A percentile compares a stretch with the other conserved stretches of the same genome.
Evolutionary conservation across 2,329 filamentous ascomycete genomes (phyloP).

Genomic region (Metarhizium sp.): DNA sequence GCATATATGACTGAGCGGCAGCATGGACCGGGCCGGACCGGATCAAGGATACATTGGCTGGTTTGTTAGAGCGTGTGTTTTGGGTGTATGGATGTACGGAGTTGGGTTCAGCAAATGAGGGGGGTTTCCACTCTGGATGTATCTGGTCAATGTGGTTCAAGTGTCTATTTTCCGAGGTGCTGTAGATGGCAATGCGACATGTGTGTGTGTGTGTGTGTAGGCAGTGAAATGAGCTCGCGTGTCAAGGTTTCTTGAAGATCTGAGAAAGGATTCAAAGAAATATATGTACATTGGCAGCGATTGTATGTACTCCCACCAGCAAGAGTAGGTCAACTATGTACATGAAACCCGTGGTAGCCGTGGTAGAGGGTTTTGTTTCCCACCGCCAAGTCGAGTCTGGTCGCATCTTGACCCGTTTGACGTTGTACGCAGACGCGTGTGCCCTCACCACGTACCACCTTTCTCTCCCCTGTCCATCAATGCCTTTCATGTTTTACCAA

Average conservation of each 20-base stretch:
- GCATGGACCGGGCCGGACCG: background rate
- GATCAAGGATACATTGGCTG: background rate
- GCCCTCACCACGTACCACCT: too few relatives aligned
- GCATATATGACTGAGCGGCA: slow-evolving; percentile 1
- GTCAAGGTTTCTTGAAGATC: background rate
- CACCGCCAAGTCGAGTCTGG: too few relatives aligned
- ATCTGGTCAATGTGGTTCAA: background rate
- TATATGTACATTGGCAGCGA: background rate
- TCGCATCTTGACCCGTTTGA: too few relatives aligned
- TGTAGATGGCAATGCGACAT: background rate
- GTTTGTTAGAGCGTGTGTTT: background rate
- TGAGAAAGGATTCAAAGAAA: background rate
- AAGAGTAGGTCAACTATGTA: background rate
- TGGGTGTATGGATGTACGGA: slow-evolving; percentile 2
- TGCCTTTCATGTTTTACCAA: too few relatives aligned
- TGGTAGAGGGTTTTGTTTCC: too few relatives aligned
- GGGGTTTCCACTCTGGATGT: background rate
- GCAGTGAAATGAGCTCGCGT: background rate
- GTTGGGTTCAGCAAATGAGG: background rate
- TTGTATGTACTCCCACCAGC: background rate
- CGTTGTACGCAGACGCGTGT: too few relatives aligned
- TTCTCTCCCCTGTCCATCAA: too few relatives aligned
- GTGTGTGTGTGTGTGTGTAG: background rate
- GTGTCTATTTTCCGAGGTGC: background rate
- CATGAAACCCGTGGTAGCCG: background rate